A percentile compares a stretch with the other conserved stretches of the same genome.
These are phyloP conservation scores for Tuber umbilicatum DNA, from an alignment of 495 filamentous ascomycete species.

Conservation along the genomic window DNA sequence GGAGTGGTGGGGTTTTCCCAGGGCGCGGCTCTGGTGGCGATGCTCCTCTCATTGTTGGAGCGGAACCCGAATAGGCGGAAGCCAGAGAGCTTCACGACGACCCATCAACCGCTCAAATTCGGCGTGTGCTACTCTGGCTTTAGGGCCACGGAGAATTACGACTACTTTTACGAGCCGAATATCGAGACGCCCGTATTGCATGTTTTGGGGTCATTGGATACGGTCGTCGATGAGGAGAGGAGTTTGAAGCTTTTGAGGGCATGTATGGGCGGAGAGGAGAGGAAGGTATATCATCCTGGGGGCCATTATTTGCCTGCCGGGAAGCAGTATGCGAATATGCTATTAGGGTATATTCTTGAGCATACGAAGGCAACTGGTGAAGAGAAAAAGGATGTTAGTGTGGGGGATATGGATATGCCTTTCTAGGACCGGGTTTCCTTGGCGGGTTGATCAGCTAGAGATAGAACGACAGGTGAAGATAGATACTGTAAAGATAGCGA, in stretches of 20 bases:
- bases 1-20: constrained; percentile 45
- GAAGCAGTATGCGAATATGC: constrained; percentile 67
- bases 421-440: constrained; percentile 44
- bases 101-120: constrained; percentile 64
- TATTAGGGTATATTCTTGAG: constrained; percentile 61
- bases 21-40: constrained; percentile 42
- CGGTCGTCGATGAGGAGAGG: constrained; percentile 73
- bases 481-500: background rate
- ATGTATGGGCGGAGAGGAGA: constrained; percentile 54
- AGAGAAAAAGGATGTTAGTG: constrained; percentile 49
- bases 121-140: constrained; percentile 76
- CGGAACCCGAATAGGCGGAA: constrained; percentile 41
- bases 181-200: constrained; percentile 74
- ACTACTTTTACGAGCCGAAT: constrained; percentile 65
- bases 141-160: constrained; percentile 58
- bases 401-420: constrained; percentile 63
- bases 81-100: constrained; percentile 43
- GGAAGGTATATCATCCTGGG: constrained; percentile 76
- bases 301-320: constrained; percentile 85
- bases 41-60: constrained; percentile 66
- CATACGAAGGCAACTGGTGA: constrained; percentile 41
- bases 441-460: background rate
- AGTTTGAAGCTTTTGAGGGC: constrained; percentile 59
- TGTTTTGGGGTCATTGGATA: constrained; percentile 77
- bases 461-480: background rate